These are phyloP conservation scores for Lachnellula cervina DNA, from an alignment of 2,329 filamentous ascomycete species.

Conservation along the genomic window DNA sequence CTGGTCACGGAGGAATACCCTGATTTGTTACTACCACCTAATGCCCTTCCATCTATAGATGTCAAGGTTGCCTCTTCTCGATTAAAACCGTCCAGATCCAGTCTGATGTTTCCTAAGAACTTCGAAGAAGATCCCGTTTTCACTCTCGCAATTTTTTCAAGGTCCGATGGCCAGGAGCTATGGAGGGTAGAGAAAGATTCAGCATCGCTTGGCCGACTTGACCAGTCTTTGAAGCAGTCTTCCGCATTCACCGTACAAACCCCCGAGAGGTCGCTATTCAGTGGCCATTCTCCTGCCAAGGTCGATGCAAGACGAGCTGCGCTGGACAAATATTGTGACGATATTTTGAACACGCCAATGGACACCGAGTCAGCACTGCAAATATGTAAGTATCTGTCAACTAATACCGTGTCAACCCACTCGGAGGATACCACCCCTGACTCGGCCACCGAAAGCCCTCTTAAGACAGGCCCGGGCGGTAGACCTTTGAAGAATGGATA, in stretches of 20 bases:
- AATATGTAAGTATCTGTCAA: constrained; percentile 83
- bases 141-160: constrained; percentile 77
- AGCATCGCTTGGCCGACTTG: constrained; percentile 71
- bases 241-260: constrained; percentile 68
- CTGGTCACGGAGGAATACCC: constrained; percentile 83
- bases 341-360: constrained; percentile 75
- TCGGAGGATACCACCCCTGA: constrained; percentile 49
- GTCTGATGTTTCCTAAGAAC: constrained; percentile 72
- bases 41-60: constrained; percentile 79
- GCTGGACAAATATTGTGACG: constrained; percentile 80
- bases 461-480: constrained; percentile 53
- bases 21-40: constrained; percentile 78
- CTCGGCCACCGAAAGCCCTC: constrained; percentile 34
- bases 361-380: constrained; percentile 72
- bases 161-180: constrained; percentile 70
- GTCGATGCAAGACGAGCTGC: constrained; percentile 80
- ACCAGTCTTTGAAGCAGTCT: constrained; percentile 72
- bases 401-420: constrained; percentile 57
- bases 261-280: constrained; percentile 83
- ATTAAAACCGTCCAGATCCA: constrained; percentile 86
- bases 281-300: constrained; percentile 87
- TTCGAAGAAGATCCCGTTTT: constrained; percentile 92
- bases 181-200: constrained; percentile 96
- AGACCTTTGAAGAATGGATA: constrained; percentile 79
- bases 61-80: constrained; percentile 89